Evolutionary conservation across 305 asterid species (phyloP).

Genomic region (Fraxinus sp.): DNA sequence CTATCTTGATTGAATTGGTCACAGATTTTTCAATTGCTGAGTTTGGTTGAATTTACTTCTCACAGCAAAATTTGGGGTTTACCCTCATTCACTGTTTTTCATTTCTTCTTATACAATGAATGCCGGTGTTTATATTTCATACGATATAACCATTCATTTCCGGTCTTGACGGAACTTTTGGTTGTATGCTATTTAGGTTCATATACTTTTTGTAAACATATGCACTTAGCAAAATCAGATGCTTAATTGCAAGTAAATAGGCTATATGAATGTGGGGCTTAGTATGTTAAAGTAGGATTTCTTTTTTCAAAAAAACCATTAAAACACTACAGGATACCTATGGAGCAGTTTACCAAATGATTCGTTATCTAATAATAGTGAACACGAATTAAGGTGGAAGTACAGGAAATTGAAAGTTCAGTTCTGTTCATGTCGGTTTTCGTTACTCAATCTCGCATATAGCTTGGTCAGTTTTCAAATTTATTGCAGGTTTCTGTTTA

Average conservation of each 20-base stretch:
- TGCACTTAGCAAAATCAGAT: neutral
- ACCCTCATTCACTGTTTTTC: neutral
- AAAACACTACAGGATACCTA: neutral
- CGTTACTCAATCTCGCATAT: neutral
- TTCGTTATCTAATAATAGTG: neutral
- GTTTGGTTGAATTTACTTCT: conserved; percentile 1
- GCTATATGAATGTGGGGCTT: neutral
- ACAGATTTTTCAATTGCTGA: neutral
- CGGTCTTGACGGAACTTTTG: neutral
- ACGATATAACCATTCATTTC: neutral
- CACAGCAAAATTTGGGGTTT: neutral
- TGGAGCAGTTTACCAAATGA: neutral
- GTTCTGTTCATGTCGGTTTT: neutral
- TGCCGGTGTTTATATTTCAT: neutral
- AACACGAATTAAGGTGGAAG: neutral
- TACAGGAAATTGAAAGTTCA: neutral
- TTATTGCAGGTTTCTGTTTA: neutral
- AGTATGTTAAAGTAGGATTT: neutral
- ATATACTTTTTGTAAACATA: neutral
- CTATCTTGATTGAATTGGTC: neutral
- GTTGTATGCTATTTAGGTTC: neutral
- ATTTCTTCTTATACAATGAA: neutral
- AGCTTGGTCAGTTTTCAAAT: neutral
- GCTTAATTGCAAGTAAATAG: neutral
- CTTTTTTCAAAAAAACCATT: neutral